Conservation (phyloP, 768 basidiomycete genomes). For the Tephrocybe rancida region DNA sequence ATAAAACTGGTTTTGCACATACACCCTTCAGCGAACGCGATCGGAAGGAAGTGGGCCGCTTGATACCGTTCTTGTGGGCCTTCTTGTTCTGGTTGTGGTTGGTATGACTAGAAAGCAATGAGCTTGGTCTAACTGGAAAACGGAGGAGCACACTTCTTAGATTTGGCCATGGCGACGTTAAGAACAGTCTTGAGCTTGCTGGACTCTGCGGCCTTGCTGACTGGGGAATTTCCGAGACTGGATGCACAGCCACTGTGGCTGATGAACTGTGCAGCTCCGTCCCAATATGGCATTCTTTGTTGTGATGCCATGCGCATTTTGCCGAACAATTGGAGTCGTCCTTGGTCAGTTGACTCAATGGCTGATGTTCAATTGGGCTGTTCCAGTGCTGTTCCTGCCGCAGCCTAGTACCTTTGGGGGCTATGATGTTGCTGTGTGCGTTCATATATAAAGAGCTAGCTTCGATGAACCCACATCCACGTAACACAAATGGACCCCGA, state of each 20-base stretch:
- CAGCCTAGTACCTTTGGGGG: background rate
- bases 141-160: conserved; percentile 78
- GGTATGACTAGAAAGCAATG: conserved; percentile 60
- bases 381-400: background rate
- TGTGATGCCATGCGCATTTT: conserved; percentile 1
- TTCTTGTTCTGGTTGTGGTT: conserved; percentile 97
- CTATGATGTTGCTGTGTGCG: background rate
- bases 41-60: conserved; percentile 71
- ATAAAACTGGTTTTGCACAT: conserved; percentile 39
- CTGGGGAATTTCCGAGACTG: conserved; percentile 8
- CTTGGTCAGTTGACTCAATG: too few species aligned
- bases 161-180: conserved; percentile 84
- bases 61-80: conserved; percentile 98
- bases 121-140: background rate
- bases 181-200: conserved; percentile 29
- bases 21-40: conserved; percentile 91
- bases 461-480: too few species aligned
- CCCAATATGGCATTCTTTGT: conserved; percentile 10
- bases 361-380: too few species aligned
- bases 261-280: conserved; percentile 39
- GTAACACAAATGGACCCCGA: conserved; percentile 12
- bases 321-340: conserved; percentile 6
- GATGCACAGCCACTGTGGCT: conserved; percentile 48
- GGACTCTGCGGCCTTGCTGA: conserved; percentile 18
- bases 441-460: too few species aligned